Conservation (phyloP, 202 grass and related monocot species). For the Saccharum hybrid region DNA sequence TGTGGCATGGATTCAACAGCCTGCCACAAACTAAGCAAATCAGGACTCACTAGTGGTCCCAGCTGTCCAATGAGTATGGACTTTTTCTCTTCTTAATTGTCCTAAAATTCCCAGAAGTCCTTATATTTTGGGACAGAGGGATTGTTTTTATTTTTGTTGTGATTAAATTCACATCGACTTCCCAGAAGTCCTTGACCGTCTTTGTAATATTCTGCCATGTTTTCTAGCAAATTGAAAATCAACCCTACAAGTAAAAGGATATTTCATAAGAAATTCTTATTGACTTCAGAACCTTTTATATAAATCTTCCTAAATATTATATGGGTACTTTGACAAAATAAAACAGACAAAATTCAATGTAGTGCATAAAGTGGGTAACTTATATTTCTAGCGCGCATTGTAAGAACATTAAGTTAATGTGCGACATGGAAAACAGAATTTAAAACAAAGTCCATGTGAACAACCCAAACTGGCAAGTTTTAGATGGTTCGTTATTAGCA, state of each 20-base stretch:
- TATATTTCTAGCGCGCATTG: background rate
- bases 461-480: too few species aligned
- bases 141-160: background rate
- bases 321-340: background rate
- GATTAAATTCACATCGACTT: background rate
- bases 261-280: background rate
- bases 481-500: too few species aligned
- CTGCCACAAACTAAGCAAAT: background rate
- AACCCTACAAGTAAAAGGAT: background rate
- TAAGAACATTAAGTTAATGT: constrained; percentile 21
- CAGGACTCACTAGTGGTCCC: background rate
- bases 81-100: background rate
- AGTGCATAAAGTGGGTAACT: background rate
- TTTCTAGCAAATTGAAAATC: background rate
- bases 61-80: background rate
- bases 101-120: background rate
- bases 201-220: background rate
- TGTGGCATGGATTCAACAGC: background rate
- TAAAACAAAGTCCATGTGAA: too few species aligned
- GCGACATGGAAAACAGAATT: too few species aligned
- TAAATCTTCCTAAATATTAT: background rate
- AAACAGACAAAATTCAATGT: background rate
- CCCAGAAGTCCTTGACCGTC: background rate
- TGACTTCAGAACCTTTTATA: background rate
- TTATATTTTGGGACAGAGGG: background rate